phyloP scores from a whole-genome alignment of 1,284 basidiomycete species.

The Hymenochaete sp. region DNA sequence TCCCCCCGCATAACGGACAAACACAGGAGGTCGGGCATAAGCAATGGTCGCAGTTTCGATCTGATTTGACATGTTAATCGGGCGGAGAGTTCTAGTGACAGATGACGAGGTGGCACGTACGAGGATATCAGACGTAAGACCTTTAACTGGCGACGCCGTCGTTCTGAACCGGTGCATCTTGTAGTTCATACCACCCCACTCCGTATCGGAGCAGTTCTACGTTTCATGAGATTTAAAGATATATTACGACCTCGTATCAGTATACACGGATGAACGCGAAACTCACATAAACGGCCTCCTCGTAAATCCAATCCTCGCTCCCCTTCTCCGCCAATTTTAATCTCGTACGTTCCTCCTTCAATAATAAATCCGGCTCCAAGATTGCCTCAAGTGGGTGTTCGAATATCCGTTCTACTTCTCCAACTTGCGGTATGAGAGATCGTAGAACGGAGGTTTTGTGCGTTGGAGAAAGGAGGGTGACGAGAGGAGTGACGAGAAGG shows the following conservation, averaged over 20 bases:
- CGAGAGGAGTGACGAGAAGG: conserved; percentile 62
- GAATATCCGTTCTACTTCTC: conserved; percentile 75
- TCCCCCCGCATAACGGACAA: conserved; percentile 40
- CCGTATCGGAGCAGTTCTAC: conserved; percentile 51
- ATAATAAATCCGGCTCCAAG: conserved; percentile 49
- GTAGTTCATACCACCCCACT: conserved; percentile 43
- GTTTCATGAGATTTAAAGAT: background rate
- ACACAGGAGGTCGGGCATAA: conserved; percentile 38
- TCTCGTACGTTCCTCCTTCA: conserved; percentile 21
- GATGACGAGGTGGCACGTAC: conserved; percentile 29
- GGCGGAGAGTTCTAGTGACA: background rate
- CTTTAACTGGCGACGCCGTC: conserved; percentile 69
- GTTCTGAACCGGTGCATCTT: conserved; percentile 73
- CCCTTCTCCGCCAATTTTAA: conserved; percentile 47
- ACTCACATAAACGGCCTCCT: conserved; percentile 52
- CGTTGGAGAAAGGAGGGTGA: conserved; percentile 56
- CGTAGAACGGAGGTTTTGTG: conserved; percentile 41
- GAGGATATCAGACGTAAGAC: conserved; percentile 73
- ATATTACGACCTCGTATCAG: background rate
- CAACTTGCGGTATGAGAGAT: conserved; percentile 44
- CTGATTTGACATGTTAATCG: conserved; percentile 27
- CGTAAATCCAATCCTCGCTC: conserved; percentile 70
- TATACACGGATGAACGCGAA: background rate
- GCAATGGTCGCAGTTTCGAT: conserved; percentile 54
- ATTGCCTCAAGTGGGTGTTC: conserved; percentile 66